Conservation (phyloP, 2,329 filamentous ascomycete genomes). For the Botrytis galanthina region DNA sequence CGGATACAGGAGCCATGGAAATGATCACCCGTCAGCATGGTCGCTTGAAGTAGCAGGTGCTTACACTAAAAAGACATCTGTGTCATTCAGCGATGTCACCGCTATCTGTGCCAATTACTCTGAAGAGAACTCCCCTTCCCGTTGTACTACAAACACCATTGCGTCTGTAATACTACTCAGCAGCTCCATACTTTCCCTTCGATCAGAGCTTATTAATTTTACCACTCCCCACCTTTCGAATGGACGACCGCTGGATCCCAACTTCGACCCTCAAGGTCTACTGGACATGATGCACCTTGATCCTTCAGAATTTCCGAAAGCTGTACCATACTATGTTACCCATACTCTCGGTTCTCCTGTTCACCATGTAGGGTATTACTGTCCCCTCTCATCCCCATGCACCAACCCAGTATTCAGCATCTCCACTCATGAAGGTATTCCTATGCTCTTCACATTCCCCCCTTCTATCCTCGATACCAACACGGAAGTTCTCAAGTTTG, state of each 20-base stretch:
- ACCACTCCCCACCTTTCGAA: background rate
- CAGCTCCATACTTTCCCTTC: background rate
- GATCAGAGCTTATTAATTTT: background rate
- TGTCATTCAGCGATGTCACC: background rate
- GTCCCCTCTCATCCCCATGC: background rate
- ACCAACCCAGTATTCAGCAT: conserved; percentile 1
- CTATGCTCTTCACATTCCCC: conserved; percentile 4
- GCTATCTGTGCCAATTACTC: background rate
- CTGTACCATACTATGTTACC: background rate
- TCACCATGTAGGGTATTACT: conserved; percentile 4
- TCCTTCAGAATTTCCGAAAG: background rate
- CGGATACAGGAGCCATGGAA: background rate
- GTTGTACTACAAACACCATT: background rate
- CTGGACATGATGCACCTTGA: background rate
- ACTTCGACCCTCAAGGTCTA: background rate
- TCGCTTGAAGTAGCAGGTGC: background rate
- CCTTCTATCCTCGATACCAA: background rate
- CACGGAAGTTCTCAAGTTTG: background rate
- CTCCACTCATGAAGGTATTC: background rate
- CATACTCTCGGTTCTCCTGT: background rate
- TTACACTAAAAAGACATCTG: background rate
- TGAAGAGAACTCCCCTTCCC: background rate
- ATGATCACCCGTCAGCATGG: background rate
- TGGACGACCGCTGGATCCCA: background rate
- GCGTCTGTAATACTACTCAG: background rate